Conservation (phyloP, 2,329 filamentous ascomycete genomes). For the Aspergillus cejpii region DNA sequence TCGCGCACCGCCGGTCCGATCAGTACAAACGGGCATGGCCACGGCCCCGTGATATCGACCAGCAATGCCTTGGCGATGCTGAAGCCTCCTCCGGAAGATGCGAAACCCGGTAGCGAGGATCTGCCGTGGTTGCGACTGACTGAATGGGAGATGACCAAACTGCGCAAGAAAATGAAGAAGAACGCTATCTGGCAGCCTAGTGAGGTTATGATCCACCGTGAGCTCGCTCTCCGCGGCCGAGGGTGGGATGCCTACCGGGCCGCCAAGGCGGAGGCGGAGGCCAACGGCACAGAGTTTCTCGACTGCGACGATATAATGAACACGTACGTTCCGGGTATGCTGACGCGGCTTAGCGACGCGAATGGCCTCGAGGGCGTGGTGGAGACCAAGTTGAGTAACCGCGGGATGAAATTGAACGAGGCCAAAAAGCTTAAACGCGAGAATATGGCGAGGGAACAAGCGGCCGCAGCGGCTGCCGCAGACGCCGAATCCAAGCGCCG, state of each 20-base stretch:
- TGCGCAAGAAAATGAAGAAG: slow-evolving; percentile 65
- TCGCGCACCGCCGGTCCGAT: slow-evolving; percentile 14
- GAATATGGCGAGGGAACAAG: slow-evolving; percentile 45
- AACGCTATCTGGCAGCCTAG: slow-evolving; percentile 63
- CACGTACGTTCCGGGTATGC: slow-evolving; percentile 33
- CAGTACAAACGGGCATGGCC: slow-evolving; percentile 1
- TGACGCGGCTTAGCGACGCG: slow-evolving; percentile 39
- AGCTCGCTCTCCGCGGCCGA: slow-evolving; percentile 54
- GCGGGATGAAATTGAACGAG: slow-evolving; percentile 55
- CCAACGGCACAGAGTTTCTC: slow-evolving; percentile 49
- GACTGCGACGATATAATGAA: slow-evolving; percentile 48
- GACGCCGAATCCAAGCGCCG: slow-evolving; percentile 17
- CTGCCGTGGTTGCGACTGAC: slow-evolving; percentile 59
- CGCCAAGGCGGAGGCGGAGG: slow-evolving; percentile 47
- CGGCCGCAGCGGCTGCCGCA: slow-evolving; percentile 26
- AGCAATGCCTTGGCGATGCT: slow-evolving; percentile 55
- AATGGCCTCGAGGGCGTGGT: slow-evolving; percentile 35
- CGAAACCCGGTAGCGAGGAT: slow-evolving; percentile 54
- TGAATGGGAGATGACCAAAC: slow-evolving; percentile 60
- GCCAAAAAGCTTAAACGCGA: slow-evolving; percentile 57
- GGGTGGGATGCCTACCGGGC: slow-evolving; percentile 46
- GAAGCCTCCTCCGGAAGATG: slow-evolving; percentile 54
- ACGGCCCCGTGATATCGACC: slow-evolving; percentile 49
- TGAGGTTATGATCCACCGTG: slow-evolving; percentile 59
- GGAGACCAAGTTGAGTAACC: slow-evolving; percentile 51